Evolutionary conservation across 495 filamentous ascomycete species (phyloP), one percentile per base, ranked within the genome.

Genomic region (Penicillium bialowiezense): DNA sequence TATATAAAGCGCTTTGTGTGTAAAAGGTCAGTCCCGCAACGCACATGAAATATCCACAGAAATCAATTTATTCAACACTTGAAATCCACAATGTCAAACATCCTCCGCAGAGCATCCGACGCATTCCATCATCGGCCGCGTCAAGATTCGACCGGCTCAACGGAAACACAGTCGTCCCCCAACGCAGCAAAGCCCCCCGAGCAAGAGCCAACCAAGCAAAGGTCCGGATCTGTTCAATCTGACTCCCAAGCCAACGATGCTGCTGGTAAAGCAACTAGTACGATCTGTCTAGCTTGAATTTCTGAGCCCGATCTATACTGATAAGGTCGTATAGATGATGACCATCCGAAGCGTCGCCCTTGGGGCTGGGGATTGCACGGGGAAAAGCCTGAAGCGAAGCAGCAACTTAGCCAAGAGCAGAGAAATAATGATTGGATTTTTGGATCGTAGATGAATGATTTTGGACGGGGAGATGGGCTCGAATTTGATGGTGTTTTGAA

Each of bases 81-180:
- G n/a, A 15, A 50, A 29, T 10, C 9, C 8, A 51, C 8, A 0
- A 51, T 51, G 48, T 44, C 48, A 2, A 32, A 51, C 15, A 38
- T 51, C 29, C 23, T 51, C 39, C 48, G 48, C 48, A 43, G 48
- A 51, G 48, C 48, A 20, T 51, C 48, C 4, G 48, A 51, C 19
- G 48, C 48, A 21, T 31, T 51, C 39, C 18, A 41, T 12, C 31
- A 51, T 36, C 48, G 48, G 5, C 13, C 32, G 46, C 46, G 46
- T 41, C 46, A 51, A 51, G 48, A 10, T 40, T 51, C 48, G 21
- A 19, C 48, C n/a, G 48, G 26, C 48, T 51, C 48, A n/a, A 51
- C 40, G 2, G 48, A 42, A 5, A 9, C 24, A 28, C 24, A 4
- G 24, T 5, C 24, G 5, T 28, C 24, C 24, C 24, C 24, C 24